Conservation (phyloP, 2,329 filamentous ascomycete species). For the Penicillium sp. region DNA sequence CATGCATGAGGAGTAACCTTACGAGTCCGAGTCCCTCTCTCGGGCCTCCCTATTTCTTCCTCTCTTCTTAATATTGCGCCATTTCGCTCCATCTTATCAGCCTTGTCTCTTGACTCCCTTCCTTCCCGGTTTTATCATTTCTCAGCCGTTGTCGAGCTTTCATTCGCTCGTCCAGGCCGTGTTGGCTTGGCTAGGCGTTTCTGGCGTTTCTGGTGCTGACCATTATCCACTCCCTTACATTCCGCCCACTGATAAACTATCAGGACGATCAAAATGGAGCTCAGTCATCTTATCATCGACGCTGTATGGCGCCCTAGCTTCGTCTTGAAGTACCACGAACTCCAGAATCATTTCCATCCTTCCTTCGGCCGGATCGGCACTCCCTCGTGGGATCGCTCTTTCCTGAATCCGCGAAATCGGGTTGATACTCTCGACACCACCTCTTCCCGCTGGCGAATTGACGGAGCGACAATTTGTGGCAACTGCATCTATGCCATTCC, state of each 20-base stretch:
- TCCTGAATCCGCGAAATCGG: constrained; percentile 13
- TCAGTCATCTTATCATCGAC: constrained; percentile 18
- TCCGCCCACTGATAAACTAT: not conserved
- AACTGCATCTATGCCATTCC: constrained; percentile 13
- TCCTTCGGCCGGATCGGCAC: constrained; percentile 12
- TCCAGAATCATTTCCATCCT: constrained; percentile 9
- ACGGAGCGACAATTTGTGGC: constrained; percentile 15
- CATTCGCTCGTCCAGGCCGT: constrained; percentile 6
- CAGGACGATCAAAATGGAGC: constrained; percentile 7
- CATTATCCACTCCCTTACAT: constrained; percentile 3
- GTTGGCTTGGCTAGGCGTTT: constrained; percentile 3
- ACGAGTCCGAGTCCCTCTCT: not conserved
- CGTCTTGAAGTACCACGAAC: constrained; percentile 15
- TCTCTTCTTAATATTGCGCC: not conserved
- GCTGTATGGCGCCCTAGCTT: constrained; percentile 16
- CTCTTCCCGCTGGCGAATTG: constrained; percentile 15
- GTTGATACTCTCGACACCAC: constrained; percentile 9
- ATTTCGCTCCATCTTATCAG: not conserved
- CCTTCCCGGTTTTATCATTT: not conserved
- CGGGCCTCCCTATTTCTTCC: not conserved
- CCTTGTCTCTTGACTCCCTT: constrained; percentile 1
- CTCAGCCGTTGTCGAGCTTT: not conserved
- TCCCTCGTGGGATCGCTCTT: constrained; percentile 12
- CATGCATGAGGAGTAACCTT: constrained; percentile 12
- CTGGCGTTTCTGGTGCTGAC: constrained; percentile 11